Conservation (phyloP, 495 filamentous ascomycete genomes). For the Cudoniella acicularis region DNA sequence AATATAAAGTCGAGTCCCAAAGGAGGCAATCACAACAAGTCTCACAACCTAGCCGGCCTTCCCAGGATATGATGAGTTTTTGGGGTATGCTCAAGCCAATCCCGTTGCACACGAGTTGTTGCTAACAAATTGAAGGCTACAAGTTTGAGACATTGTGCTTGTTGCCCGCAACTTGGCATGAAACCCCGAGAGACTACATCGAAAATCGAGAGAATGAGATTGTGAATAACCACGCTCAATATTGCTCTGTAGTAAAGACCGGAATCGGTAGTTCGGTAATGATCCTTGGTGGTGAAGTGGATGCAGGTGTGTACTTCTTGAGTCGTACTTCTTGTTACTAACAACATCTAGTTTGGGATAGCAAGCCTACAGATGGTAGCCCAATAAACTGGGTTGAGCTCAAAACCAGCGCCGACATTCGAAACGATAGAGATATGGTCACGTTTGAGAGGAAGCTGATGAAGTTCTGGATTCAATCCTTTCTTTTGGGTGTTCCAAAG, state of each 20-base stretch:
- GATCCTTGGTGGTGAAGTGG: conserved; percentile 91
- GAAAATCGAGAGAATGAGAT: conserved; percentile 64
- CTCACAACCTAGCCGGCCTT: conserved; percentile 49
- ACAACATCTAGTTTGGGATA: conserved; percentile 65
- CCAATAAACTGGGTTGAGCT: conserved; percentile 91
- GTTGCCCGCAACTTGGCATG: conserved; percentile 66
- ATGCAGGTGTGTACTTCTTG: conserved; percentile 61
- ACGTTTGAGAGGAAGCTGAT: conserved; percentile 86
- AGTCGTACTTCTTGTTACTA: conserved; percentile 25
- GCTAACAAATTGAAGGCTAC: conserved; percentile 59
- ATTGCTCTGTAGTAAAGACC: conserved; percentile 88
- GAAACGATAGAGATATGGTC: conserved; percentile 57
- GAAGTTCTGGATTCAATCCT: conserved; percentile 96
- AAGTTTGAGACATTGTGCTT: conserved; percentile 91
- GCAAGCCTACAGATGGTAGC: conserved; percentile 57
- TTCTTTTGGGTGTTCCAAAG: conserved; percentile 85
- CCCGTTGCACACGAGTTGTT: conserved; percentile 17
- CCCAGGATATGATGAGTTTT: conserved; percentile 64
- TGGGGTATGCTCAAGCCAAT: conserved; percentile 42
- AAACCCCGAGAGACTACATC: conserved; percentile 67
- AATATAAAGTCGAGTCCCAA: conserved; percentile 50
- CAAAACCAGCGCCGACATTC: conserved; percentile 78
- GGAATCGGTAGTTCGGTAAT: conserved; percentile 70
- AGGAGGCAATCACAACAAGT: conserved; percentile 47
- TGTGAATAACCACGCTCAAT: conserved; percentile 86